Percentiles rank a stretch among this genome's conserved stretches.
phyloP scores from a whole-genome alignment of 192 early-diverging fungal species.

The Borealophlyctis nickersoniae region DNA sequence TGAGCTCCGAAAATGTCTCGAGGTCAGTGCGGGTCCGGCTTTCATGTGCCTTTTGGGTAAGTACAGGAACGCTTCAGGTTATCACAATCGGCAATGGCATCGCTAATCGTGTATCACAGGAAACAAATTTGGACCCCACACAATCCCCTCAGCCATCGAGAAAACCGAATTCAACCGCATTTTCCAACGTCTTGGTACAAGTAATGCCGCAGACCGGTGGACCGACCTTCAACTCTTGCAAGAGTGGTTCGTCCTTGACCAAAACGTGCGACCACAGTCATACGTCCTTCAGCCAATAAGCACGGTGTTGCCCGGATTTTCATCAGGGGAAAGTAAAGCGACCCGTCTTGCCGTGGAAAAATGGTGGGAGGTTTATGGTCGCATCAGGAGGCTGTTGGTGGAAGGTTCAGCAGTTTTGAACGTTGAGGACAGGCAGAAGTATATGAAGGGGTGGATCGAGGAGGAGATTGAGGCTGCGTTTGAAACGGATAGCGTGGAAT shows the following conservation, averaged over 20 bases:
- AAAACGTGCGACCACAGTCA: not conserved
- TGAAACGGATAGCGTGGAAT: not conserved
- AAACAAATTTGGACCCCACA: not conserved
- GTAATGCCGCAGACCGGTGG: not conserved
- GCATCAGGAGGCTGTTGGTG: not conserved
- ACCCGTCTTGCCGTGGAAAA: not conserved
- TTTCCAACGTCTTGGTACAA: not conserved
- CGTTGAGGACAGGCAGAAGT: not conserved
- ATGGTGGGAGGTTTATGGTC: not conserved
- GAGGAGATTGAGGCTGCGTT: not conserved
- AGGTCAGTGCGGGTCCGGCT: too few relatives aligned
- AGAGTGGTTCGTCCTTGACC: not conserved
- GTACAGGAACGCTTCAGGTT: too few relatives aligned
- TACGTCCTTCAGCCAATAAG: not conserved
- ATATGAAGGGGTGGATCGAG: not conserved
- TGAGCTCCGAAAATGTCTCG: too few relatives aligned
- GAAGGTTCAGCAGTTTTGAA: not conserved
- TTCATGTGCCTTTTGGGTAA: too few relatives aligned
- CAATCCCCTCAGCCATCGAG: not conserved
- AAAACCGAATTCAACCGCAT: not conserved
- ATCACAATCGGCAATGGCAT: not conserved
- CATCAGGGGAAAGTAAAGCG: not conserved
- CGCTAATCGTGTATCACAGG: not conserved
- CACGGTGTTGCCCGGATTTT: not conserved
- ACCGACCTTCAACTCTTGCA: not conserved